Conservation (phyloP, 768 basidiomycete species). For the Russula sp. region DNA sequence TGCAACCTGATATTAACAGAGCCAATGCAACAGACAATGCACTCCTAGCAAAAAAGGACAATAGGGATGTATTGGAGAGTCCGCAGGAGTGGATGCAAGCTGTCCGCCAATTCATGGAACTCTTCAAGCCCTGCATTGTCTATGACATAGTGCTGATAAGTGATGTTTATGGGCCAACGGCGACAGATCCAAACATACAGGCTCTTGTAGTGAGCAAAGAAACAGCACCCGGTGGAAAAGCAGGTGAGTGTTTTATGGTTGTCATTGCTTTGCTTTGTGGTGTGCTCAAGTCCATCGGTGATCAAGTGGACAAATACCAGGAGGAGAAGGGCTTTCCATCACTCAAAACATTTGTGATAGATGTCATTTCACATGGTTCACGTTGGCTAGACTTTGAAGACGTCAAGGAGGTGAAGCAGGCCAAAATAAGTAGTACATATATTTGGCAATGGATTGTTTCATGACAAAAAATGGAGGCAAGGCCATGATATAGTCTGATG, state of each 20-base stretch:
- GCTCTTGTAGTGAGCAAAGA: slow-evolving; percentile 89
- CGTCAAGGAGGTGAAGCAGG: slow-evolving; percentile 56
- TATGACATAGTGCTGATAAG: slow-evolving; percentile 66
- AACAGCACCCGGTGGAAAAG: slow-evolving; percentile 65
- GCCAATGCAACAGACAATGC: slow-evolving; percentile 46
- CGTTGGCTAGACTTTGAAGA: slow-evolving; percentile 57
- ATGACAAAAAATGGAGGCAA: slow-evolving; percentile 1
- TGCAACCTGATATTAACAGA: not conserved
- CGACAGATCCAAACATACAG: slow-evolving; percentile 80
- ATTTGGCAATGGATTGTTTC: slow-evolving; percentile 81
- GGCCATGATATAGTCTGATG: not conserved
- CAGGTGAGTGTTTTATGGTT: slow-evolving; percentile 44
- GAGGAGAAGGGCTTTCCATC: slow-evolving; percentile 46
- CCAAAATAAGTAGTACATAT: slow-evolving; percentile 92
- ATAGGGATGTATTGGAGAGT: slow-evolving; percentile 59
- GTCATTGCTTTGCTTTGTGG: not conserved
- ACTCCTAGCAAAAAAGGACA: slow-evolving; percentile 63
- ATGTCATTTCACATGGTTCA: slow-evolving; percentile 73
- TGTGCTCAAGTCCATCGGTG: not conserved
- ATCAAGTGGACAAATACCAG: slow-evolving; percentile 57
- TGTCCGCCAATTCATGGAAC: slow-evolving; percentile 60
- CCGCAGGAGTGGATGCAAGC: slow-evolving; percentile 46
- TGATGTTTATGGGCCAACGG: slow-evolving; percentile 92
- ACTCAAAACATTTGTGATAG: slow-evolving; percentile 70
- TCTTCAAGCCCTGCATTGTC: slow-evolving; percentile 59